These are phyloP conservation scores for Coemansia sp. DNA, from an alignment of 192 early-diverging fungal species.

Conservation along the genomic window DNA sequence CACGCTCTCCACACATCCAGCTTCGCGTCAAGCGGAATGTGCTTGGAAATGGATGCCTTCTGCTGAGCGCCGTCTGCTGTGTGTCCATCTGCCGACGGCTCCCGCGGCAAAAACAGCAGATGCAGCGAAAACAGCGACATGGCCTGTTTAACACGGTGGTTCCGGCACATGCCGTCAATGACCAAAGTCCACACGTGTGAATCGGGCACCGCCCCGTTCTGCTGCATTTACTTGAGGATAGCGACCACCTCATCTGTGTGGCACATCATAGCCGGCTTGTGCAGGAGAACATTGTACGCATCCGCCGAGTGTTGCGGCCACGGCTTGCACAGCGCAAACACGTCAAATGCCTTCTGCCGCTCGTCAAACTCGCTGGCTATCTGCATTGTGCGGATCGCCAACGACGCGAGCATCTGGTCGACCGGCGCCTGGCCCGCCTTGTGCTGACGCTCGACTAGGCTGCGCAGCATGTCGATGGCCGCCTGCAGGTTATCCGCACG, in stretches of 20 bases:
- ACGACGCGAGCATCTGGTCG: slow-evolving; percentile 7
- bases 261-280: not conserved
- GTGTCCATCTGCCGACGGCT: too few species aligned
- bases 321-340: slow-evolving; percentile 9
- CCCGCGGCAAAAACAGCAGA: slow-evolving; percentile 25
- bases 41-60: too few species aligned
- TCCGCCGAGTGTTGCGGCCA: slow-evolving; percentile 1
- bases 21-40: not conserved
- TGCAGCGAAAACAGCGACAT: slow-evolving; percentile 33
- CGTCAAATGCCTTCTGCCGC: not conserved
- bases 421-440: not conserved
- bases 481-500: not conserved
- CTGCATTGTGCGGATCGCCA: slow-evolving; percentile 23
- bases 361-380: not conserved
- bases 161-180: slow-evolving; percentile 19
- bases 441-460: not conserved
- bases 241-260: not conserved
- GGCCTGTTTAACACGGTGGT: slow-evolving; percentile 2
- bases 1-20: slow-evolving; percentile 34
- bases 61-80: too few species aligned
- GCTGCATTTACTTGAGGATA: slow-evolving; percentile 13
- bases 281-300: slow-evolving; percentile 27
- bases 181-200: slow-evolving; percentile 24
- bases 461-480: not conserved
- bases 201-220: slow-evolving; percentile 11